Percentiles rank a stretch among this genome's conserved stretches.
Conservation (phyloP, 192 early-diverging fungal genomes). For the Diversispora epigaea region DNA sequence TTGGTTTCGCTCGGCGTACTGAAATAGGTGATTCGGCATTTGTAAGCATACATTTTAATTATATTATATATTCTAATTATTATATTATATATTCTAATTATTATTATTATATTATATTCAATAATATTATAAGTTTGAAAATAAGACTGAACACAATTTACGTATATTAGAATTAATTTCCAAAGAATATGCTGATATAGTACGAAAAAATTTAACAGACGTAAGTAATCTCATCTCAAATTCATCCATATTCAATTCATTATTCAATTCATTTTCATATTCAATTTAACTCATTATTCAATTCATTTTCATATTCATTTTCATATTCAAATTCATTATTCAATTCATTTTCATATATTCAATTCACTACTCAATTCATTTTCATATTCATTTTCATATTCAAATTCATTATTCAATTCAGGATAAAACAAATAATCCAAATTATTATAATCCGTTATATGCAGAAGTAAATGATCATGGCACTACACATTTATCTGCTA, state of each 20-base stretch:
- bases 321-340: no score
- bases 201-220: constrained; percentile 76
- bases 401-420: not conserved
- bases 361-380: not conserved
- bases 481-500: constrained; percentile 85
- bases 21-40: constrained; percentile 81
- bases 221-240: not conserved
- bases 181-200: constrained; percentile 65
- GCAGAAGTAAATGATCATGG: constrained; percentile 79
- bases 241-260: not conserved
- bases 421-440: constrained; percentile 60
- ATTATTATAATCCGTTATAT: constrained; percentile 81
- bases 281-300: constrained; percentile 20
- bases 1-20: constrained; percentile 79
- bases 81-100: constrained; percentile 23
- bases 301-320: no score
- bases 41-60: constrained; percentile 24
- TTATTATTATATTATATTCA: not conserved
- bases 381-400: no score
- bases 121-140: not conserved
- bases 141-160: constrained; percentile 53
- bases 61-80: constrained; percentile 5
- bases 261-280: not conserved
- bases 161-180: constrained; percentile 62
- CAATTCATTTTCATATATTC: not conserved